These are phyloP conservation scores for Dendryphion nanum DNA, from an alignment of 2,329 filamentous ascomycete species.

Conservation along the genomic window DNA sequence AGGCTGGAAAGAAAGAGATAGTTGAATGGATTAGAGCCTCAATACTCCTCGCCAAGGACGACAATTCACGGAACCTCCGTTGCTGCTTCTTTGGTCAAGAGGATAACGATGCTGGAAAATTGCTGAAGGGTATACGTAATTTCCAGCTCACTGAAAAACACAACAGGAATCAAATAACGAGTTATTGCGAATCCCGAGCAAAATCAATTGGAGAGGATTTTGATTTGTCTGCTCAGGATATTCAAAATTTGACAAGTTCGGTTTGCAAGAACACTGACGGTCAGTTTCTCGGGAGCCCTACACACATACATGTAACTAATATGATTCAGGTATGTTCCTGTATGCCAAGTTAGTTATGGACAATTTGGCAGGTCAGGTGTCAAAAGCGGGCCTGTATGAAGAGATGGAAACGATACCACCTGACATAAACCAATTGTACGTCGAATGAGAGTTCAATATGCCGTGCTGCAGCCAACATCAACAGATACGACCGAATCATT, in stretches of 20 bases:
- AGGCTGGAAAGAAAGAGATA: conserved; percentile 26
- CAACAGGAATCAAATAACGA: no score
- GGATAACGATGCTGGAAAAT: neutral
- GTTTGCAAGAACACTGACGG: no score
- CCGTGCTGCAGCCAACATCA: no score
- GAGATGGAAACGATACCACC: conserved; percentile 7
- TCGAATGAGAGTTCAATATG: no score
- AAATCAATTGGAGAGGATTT: no score
- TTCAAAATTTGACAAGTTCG: no score
- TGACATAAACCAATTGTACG: neutral
- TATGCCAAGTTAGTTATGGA: neutral
- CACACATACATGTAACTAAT: no score
- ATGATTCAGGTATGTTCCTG: neutral
- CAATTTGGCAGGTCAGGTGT: neutral
- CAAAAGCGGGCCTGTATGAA: neutral
- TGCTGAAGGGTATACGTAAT: neutral
- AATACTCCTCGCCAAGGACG: neutral
- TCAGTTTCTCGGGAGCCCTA: no score
- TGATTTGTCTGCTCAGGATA: no score
- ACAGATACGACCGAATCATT: no score
- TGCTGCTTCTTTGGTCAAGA: neutral
- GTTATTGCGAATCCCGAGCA: no score
- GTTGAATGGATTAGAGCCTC: conserved; percentile 23
- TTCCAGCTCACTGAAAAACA: neutral
- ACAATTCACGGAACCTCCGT: neutral